Evolutionary conservation across 306 rosid genomes (phyloP), one percentile per base, ranked within the genome.

Genomic region (Begonia fuchsioides): DNA sequence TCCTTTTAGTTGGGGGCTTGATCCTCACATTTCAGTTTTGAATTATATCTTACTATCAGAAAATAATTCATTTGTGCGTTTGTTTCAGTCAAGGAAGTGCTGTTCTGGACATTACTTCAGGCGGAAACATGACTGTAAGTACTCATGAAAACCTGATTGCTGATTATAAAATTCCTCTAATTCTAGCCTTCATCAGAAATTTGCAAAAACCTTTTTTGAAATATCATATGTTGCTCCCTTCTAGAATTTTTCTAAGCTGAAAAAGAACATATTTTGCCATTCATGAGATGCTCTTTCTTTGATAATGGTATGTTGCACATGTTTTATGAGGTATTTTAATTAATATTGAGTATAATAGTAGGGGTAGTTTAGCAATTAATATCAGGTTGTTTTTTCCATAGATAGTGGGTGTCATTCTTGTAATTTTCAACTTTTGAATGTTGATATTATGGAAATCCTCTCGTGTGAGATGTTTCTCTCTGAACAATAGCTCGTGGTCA

Each of bases 111-210:
- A 15, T 71, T 53, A 66, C 26, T 32, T 63, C 78, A 8, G 96
- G 96, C 45, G 96, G 96, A 66, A 82, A 77, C 71, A 82, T 87
- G 92, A 50, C 69, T 48, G 96, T 87, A 73, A 79, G 96, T 82
- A 54, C n/a, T 57, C 44, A 15, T 12, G 2, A 32, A 47, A 15
- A 38, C 44, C 5, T 15, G 16, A 55, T 18, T 14, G 8, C 15
- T 43, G 46, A 43, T 32, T 5, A 10, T 45, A 16, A 44, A 15
- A 56, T 19, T 32, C 9, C 26, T 32, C 41, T 9, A 38, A 39
- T 53, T 51, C 59, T 40, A 18, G 59, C 35, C 39, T 43, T 52
- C 49, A 13, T 43, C 46, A 43, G 13, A 13, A 13, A 3, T 13
- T 43, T 13, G 13, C 7, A 43, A 1, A 1, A 43, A 43, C 8